Base-by-base conservation (phyloP, 2,329 filamentous ascomycete genomes). In the Dryadomyces quercus-mongolicae region DNA sequence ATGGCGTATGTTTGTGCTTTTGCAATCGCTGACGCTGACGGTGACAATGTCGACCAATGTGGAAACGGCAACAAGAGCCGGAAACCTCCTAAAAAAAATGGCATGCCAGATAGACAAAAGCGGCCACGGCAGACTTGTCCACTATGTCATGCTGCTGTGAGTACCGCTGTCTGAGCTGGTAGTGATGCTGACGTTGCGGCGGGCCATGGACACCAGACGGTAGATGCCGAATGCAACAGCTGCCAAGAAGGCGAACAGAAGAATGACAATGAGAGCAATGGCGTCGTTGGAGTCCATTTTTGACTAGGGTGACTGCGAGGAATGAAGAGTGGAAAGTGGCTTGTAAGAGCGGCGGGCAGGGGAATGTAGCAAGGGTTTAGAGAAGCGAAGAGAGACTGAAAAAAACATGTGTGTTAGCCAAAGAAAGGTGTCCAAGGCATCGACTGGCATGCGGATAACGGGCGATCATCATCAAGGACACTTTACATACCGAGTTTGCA, bases 241-340 rank as follows among this genome's bases (percentile, higher is more conserved):
- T 53, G 79, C 78, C 49, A 85, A 74, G 50, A 84, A 68, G 63
- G 81, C 66, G 70, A 85, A 84, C 61, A 85, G 74, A 54, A 85
- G 66, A 66, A 85, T 84, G 68, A 85, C 77, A 65, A 85, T 84
- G 66, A 85, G 73, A 61, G 81, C 81, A 67, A 85, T 84, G 63
- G 79, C 77, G 68, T 84, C 76, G 76, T 85, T 85, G 70, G 76
- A 70, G 67, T 84, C 78, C 75, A 78, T 82, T 60, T 60, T 60
- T 71, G 51, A 16, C 18, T 12, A 59, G 16, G 34, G 31, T 53
- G 48, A 42, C 40, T 15, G 12, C 2, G 53, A 34, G 22, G 36
- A 21, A 49, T 53, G 50, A n/a, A 20, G 34, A 42, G n/a, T 3
- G 18, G 31, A n/a, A n/a, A n/a, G n/a, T n/a, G n/a, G n/a, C n/a